Base-by-base conservation (phyloP, 768 basidiomycete genomes). In the Russula dissimulans region DNA sequence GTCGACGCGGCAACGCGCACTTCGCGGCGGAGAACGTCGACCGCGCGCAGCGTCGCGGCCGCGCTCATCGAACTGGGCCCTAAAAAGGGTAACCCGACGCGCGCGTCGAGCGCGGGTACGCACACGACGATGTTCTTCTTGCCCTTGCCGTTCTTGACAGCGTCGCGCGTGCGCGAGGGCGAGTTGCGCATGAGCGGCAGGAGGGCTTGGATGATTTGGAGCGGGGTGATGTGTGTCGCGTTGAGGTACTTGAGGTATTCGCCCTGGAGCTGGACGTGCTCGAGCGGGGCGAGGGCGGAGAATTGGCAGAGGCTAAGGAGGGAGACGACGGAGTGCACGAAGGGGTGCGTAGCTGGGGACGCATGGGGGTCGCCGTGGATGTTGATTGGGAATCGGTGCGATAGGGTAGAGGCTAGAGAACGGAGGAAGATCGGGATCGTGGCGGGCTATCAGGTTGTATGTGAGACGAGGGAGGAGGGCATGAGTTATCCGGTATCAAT, bases 311-410 rank as follows among this genome's bases (percentile, higher is more conserved):
- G 77, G 54, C 85, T 79, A 62, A 91, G 79, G 34, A 91, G 77
- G 45, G 88, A 91, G 66, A 95, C 78, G 65, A 92, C 75, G 22
- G 89, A 86, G 63, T 89, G 84, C 46, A 95, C 77, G 71, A 87
- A 83, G 3, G 87, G 83, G 67, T 84, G 79, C 17, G 83, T 72
- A 31, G 82, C 75, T 26, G 85, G 81, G 0, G 85, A 77, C 26
- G 79, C 81, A 69, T 85, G 89, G 2, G 92, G 91, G 70, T 95
- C 93, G 29, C 92, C 92, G 3, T 87, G 75, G 7, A 83, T 72
- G 38, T 81, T 84, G 65, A 91, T 80, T 4, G 92, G 92, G 73
- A 91, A 95, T 50, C 84, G 82, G 63, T 90, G 85, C 17, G 87
- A 87, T 9, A 95, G 78, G 0, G 89, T 84, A 0, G 91, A 87